Evolutionary conservation across 2,329 filamentous ascomycete genomes (phyloP).

Genomic region (Cyclaneusma minus): DNA sequence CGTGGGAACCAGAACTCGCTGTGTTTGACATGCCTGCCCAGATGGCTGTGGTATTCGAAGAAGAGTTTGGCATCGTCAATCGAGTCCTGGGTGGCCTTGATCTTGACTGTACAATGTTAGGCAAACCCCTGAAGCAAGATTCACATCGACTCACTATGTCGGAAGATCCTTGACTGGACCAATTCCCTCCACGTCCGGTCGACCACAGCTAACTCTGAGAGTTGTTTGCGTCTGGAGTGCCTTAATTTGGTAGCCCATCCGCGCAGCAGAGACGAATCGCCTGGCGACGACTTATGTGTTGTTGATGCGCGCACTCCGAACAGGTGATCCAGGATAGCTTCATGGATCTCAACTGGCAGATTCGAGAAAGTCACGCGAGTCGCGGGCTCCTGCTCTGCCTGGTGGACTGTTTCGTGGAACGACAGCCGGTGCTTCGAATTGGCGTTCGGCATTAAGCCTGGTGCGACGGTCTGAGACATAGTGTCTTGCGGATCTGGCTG

Average conservation of each 20-base stretch:
- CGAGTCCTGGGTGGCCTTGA: slow-evolving; percentile 54
- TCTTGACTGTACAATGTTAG: too few species aligned
- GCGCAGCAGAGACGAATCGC: slow-evolving; percentile 31
- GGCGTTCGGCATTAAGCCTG: not conserved
- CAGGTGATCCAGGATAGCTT: slow-evolving; percentile 54
- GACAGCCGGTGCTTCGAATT: not conserved
- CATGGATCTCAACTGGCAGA: slow-evolving; percentile 56
- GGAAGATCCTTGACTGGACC: slow-evolving; percentile 58
- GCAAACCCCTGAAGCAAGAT: too few species aligned
- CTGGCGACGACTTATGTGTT: slow-evolving; percentile 37
- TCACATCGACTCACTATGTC: too few species aligned
- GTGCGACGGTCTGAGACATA: slow-evolving; percentile 4
- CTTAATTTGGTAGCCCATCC: slow-evolving; percentile 50
- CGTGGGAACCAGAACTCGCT: slow-evolving; percentile 68
- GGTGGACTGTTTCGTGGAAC: slow-evolving; percentile 3
- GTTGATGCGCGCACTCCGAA: slow-evolving; percentile 54
- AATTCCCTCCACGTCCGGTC: slow-evolving; percentile 47
- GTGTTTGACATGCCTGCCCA: slow-evolving; percentile 51
- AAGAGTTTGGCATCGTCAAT: slow-evolving; percentile 43
- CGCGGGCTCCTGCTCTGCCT: slow-evolving; percentile 3
- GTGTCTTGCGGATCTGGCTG: slow-evolving; percentile 14
- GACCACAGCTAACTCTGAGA: slow-evolving; percentile 50
- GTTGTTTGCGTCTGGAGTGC: slow-evolving; percentile 49
- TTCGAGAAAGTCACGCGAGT: slow-evolving; percentile 15
- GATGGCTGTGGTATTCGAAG: slow-evolving; percentile 41